A percentile compares a stretch with the other conserved stretches of the same genome.
Conservation (phyloP, 1,139 yeast species). For the Magnusiomyces sp. region DNA sequence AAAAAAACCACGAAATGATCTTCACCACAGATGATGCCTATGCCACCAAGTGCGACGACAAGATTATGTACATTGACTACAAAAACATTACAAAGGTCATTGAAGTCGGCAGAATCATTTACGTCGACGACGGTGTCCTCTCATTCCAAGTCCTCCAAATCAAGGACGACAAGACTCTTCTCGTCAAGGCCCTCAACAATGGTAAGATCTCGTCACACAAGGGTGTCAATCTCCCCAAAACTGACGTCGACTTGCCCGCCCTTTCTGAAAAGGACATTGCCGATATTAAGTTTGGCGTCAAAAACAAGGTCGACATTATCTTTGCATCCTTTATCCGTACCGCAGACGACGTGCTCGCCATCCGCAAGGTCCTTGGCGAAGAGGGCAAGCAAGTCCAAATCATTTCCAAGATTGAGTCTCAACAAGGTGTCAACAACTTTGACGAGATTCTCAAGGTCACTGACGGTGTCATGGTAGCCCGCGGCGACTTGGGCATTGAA, state of each 20-base stretch:
- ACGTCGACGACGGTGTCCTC: conserved; percentile 94
- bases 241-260: conserved; percentile 98
- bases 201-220: conserved; percentile 95
- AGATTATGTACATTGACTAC: conserved; percentile 85
- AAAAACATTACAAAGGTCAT: conserved; percentile 93
- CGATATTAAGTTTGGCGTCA: conserved; percentile 90
- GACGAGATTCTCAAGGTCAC: conserved; percentile 91
- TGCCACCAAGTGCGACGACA: conserved; percentile 62
- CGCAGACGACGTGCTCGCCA: conserved; percentile 79
- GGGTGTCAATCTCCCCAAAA: conserved; percentile 98
- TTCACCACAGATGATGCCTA: conserved; percentile 86
- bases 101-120: conserved; percentile 77
- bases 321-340: conserved; percentile 98
- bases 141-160: conserved; percentile 87
- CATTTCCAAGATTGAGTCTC: conserved; percentile 96
- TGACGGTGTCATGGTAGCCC: conserved; percentile 99
- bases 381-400: conserved; percentile 94
- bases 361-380: conserved; percentile 92
- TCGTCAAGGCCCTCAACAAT: conserved; percentile 82
- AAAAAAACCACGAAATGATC: conserved; percentile 80
- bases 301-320: conserved; percentile 94
- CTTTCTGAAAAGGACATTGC: conserved; percentile 90
- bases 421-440: conserved; percentile 99
- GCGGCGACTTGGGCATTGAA: conserved; percentile 99
- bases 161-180: conserved; percentile 68